phyloP scores from a whole-genome alignment of 768 basidiomycete genomes.

The Sutorius australiensis region DNA sequence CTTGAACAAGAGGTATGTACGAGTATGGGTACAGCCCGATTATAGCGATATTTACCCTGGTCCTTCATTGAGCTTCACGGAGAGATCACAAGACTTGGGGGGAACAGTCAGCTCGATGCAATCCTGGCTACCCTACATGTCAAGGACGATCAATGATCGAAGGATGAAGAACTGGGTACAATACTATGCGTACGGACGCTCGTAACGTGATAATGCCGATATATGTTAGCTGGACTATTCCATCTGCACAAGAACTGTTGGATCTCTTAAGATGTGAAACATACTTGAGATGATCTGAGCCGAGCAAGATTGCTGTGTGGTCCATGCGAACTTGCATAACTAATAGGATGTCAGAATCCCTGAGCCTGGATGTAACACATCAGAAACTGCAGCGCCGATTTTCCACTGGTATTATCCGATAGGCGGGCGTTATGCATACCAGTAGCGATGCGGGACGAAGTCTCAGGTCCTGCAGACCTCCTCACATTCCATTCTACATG shows the following conservation, averaged over 20 bases:
- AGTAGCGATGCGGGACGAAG: too few species aligned
- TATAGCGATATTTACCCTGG: neutral
- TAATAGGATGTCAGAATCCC: neutral
- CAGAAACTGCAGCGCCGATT: too few species aligned
- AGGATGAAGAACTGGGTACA: neutral
- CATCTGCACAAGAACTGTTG: neutral
- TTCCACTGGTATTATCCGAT: too few species aligned
- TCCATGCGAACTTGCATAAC: too few species aligned
- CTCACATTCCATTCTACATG: too few species aligned
- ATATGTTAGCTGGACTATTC: neutral
- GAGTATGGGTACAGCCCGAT: neutral
- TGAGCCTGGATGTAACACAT: too few species aligned
- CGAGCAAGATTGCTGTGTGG: neutral
- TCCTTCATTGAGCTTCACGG: slow-evolving; percentile 36
- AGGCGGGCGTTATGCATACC: too few species aligned
- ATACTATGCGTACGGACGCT: too few species aligned
- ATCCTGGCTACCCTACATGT: slow-evolving; percentile 57
- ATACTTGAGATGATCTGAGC: neutral
- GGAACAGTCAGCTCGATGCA: slow-evolving; percentile 60
- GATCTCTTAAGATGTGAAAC: too few species aligned
- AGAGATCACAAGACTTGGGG: slow-evolving; percentile 74
- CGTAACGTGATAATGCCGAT: neutral
- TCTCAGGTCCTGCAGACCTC: too few species aligned
- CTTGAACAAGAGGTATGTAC: slow-evolving; percentile 55
- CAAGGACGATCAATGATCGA: slow-evolving; percentile 7